Conservation (phyloP, 768 basidiomycete genomes). For the Boletus bicolor region DNA sequence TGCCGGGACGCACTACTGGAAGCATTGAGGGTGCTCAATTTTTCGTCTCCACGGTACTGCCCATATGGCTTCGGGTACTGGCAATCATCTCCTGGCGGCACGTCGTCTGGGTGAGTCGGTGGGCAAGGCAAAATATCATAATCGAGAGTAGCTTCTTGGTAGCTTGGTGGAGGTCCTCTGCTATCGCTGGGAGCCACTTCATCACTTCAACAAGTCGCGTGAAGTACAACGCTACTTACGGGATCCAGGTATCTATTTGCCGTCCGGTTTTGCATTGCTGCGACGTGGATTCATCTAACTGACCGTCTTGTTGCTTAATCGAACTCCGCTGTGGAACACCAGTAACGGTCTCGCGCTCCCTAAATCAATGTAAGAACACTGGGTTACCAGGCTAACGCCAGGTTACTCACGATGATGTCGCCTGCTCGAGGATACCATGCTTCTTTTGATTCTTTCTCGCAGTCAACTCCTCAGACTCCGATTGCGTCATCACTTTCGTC, state of each 20-base stretch:
- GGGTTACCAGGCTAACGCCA: not conserved
- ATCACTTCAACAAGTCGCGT: not conserved
- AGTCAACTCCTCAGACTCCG: not conserved
- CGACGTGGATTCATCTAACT: not conserved
- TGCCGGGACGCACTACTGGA: not conserved
- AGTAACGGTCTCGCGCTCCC: not conserved
- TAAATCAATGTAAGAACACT: not conserved
- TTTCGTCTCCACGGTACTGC: not conserved
- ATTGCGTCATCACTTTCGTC: not conserved
- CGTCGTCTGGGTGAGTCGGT: not conserved
- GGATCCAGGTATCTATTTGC: not conserved
- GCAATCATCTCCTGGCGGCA: not conserved
- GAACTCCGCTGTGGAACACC: not conserved
- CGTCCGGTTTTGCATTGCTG: not conserved
- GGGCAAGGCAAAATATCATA: not conserved
- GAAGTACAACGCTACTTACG: conserved; percentile 1
- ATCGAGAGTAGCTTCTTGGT: conserved; percentile 4
- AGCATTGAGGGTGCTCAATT: not conserved
- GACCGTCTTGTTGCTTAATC: not conserved
- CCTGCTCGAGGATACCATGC: not conserved
- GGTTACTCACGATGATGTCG: conserved; percentile 2
- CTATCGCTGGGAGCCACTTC: not conserved
- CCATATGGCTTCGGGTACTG: not conserved
- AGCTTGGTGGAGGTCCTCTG: conserved; percentile 14
- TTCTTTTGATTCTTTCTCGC: not conserved